Evolutionary conservation across 2,329 filamentous ascomycete species (phyloP), one percentile per base, ranked within the genome.

Genomic region (Pseudopyricularia javanii): DNA sequence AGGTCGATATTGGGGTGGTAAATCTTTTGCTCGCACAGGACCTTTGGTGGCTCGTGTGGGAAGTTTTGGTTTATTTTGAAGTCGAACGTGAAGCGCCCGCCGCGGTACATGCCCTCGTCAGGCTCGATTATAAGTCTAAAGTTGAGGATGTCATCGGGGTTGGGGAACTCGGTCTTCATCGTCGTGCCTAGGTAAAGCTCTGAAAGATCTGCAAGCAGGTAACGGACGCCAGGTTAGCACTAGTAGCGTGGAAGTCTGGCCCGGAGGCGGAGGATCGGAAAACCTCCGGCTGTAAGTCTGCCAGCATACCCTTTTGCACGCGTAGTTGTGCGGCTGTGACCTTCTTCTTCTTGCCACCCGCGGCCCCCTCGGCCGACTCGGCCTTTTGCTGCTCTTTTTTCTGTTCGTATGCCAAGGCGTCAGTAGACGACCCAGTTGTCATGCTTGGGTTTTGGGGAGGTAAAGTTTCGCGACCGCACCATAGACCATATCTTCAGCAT

Each of bases 401-500:
- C 85, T 95, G 70, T 63, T 71, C 4, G 24, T 12, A 33, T 14
- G 15, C 7, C 17, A 8, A 17, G 15, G 22, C 26, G 17, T 26
- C 6, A 28, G 33, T 37, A 26, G 3, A 8, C 22, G 15, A n/a
- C 24, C 14, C 34, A 17, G 12, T 28, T 14, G 15, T 15, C 28
- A 11, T 50, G 22, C 22, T 34, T 17, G 9, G 20, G n/a, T n/a
- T 24, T 12, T 12, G 22, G 15, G 7, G 2, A 22, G 14, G 11
- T 7, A 24, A 24, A 14, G 20, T 14, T 12, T 22, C 20, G 24
- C 15, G 6, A 17, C 22, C 35, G 37, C 75, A 94, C 90, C 91
- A 97, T 95, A 63, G 90, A 95, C 93, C 91, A 97, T 76, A 97
- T 96, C 76, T 97, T 97, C 78, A 96, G 79, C 93, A 97, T 97